A percentile compares a stretch with the other conserved stretches of the same genome.
These are phyloP conservation scores for Penicillium sp. DNA, from an alignment of 2,329 filamentous ascomycete species.

Conservation along the genomic window DNA sequence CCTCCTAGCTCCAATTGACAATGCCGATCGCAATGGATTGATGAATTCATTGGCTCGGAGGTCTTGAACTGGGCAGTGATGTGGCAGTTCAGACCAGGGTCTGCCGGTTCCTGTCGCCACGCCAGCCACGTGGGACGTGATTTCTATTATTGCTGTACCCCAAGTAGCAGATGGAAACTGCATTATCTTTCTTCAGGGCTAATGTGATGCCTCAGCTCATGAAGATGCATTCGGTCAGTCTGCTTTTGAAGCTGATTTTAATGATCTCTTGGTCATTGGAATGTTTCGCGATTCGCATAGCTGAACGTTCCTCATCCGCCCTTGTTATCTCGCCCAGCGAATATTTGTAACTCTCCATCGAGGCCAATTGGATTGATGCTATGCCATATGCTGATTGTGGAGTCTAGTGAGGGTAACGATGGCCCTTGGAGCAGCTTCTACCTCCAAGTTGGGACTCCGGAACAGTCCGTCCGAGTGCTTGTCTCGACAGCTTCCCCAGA, in stretches of 20 bases:
- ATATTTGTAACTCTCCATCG: constrained; percentile 8
- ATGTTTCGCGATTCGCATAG: neutral
- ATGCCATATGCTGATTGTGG: neutral
- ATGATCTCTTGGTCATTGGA: neutral
- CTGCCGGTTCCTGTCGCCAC: neutral
- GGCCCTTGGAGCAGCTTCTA: constrained; percentile 71
- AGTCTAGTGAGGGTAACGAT: constrained; percentile 61
- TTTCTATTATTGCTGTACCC: neutral
- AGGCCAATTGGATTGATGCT: neutral
- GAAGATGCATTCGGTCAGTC: neutral
- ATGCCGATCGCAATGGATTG: neutral
- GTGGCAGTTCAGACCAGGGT: neutral
- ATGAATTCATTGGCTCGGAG: neutral
- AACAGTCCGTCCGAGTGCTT: constrained; percentile 56
- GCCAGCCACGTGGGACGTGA: neutral
- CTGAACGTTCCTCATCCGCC: constrained; percentile 11
- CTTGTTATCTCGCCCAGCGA: constrained; percentile 14
- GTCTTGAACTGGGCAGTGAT: neutral
- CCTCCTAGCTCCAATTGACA: neutral
- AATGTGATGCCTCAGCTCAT: neutral
- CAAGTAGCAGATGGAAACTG: neutral
- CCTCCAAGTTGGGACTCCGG: constrained; percentile 58
- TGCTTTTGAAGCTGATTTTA: neutral
- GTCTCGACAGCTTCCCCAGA: constrained; percentile 70
- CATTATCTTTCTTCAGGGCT: neutral